Base-by-base conservation (phyloP, 2,329 filamentous ascomycete species). In the Epichloe sibirici region DNA sequence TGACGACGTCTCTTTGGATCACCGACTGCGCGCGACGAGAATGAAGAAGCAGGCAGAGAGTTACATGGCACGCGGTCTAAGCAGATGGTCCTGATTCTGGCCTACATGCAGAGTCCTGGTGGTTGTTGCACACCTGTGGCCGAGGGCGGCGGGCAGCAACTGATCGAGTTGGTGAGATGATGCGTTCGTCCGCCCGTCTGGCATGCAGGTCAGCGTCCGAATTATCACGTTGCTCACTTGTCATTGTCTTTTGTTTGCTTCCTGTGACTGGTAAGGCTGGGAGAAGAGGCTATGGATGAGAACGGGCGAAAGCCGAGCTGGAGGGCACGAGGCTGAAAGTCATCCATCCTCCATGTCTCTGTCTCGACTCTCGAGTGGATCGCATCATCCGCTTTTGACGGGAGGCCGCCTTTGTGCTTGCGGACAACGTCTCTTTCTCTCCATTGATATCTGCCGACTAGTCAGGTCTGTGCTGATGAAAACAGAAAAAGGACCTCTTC, bases 21-120 rank as follows among this genome's bases (percentile, higher is more conserved):
- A 11, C 23, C 45, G 35, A 21, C 47, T 31, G 31, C 31, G 31
- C 47, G 52, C 51, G 49, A 51, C 45, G 17, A 28, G 47, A 28
- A 46, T 38, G n/a, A 51, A 52, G 42, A 50, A 45, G 45, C 54
- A 38, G 15, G 13, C 15, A 51, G 45, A 51, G 45, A 2, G 9
- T 17, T n/a, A n/a, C 37, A 39, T 35, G 51, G 51, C 55, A 57
- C 55, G 51, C 40, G 53, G 51, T 44, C 51, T 39, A 5, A 43
- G 53, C 53, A 53, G 50, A 52, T 53, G 55, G 51, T 43, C 53
- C 47, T 28, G 38, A 53, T 43, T 25, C 49, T 39, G 50, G 38
- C 50, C 39, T 17, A 44, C 49, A n/a, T 9, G 40, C 37, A 13
- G 15, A 38, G n/a, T 50, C 40, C 39, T 39, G 31, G 34, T 51